Conservation (phyloP, 768 basidiomycete species). For the Mycena olivaceomarginata region DNA sequence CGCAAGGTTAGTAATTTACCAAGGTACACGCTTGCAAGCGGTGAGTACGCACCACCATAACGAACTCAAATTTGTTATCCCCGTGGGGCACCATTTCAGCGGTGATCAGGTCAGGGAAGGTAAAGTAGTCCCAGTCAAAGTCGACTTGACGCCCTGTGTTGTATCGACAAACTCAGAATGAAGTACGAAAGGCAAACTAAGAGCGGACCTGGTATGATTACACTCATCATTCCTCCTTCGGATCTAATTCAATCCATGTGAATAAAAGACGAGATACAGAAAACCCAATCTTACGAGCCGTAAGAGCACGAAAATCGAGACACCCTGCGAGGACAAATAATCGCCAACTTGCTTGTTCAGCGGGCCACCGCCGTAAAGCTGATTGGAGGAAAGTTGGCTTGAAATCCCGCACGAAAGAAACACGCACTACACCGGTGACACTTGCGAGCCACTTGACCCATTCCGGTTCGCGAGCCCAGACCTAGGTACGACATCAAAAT, state of each 20-base stretch:
- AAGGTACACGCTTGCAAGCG: not conserved
- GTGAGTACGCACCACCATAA: constrained; percentile 56
- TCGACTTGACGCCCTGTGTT: constrained; percentile 4
- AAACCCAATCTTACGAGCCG: constrained; percentile 53
- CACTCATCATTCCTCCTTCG: constrained; percentile 39
- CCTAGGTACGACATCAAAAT: not conserved
- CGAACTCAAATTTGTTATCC: constrained; percentile 58
- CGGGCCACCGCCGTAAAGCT: constrained; percentile 64
- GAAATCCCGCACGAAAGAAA: not conserved
- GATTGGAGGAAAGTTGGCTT: not conserved
- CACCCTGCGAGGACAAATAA: constrained; percentile 54
- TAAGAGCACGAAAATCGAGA: constrained; percentile 55
- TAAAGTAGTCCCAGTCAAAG: constrained; percentile 48
- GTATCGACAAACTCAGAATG: not conserved
- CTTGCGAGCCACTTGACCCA: constrained; percentile 3
- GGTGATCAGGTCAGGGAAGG: constrained; percentile 43
- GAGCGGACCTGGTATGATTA: constrained; percentile 35
- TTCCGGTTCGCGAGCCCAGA: not conserved
- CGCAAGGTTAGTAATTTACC: constrained; percentile 13
- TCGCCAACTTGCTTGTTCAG: constrained; percentile 60
- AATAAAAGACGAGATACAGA: not conserved
- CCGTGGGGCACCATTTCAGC: constrained; percentile 55
- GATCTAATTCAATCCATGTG: constrained; percentile 20
- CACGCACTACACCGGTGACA: not conserved
- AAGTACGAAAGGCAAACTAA: not conserved